Base-by-base conservation (phyloP, 1,284 basidiomycete species). In the Taiwanofungus camphoratus region DNA sequence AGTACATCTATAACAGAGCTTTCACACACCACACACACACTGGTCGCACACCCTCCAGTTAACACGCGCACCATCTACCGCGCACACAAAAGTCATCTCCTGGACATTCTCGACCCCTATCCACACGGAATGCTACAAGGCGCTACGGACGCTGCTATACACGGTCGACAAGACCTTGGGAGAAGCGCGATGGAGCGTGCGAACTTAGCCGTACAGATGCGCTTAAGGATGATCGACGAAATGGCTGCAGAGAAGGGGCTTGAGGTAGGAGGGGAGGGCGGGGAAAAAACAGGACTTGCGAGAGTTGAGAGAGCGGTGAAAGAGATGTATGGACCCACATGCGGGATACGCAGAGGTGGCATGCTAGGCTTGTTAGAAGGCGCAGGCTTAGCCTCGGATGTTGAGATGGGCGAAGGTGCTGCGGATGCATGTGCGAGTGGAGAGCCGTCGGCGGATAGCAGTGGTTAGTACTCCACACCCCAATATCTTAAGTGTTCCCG, bases 151-250 rank as follows among this genome's bases (percentile, higher is more conserved):
- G 41, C 46, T 3, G 31, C 9, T n/a, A 24, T 21, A 15, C 31
- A 36, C 32, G 19, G 23, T 24, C 37, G 22, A 44, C 56, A 30
- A 45, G 45, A 30, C 41, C 46, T 7, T 11, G 34, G 36, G n/a
- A 48, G 52, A 8, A 64, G 63, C 1, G 48, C 49, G 11, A 44
- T 76, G 24, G 55, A 58, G 39, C 63, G 62, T 24, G 76, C 77
- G 7, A 78, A 71, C 46, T 55, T 58, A 18, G 65, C 66, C 2
- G 71, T 86, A 15, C 58, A 76, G 5, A 63, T 63, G 31, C 73
- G 82, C 31, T 59, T 86, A 46, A 68, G 66, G 54, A 68, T 68
- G 52, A 74, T 79, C 15, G 71, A 76, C 46, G 67, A 68, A 46
- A 61, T 69, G 46, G 67, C 70, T 3, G 67, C 68, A 26, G 62